Conservation (phyloP, 1,139 yeast genomes). For the Yamadazyma dendronema region DNA sequence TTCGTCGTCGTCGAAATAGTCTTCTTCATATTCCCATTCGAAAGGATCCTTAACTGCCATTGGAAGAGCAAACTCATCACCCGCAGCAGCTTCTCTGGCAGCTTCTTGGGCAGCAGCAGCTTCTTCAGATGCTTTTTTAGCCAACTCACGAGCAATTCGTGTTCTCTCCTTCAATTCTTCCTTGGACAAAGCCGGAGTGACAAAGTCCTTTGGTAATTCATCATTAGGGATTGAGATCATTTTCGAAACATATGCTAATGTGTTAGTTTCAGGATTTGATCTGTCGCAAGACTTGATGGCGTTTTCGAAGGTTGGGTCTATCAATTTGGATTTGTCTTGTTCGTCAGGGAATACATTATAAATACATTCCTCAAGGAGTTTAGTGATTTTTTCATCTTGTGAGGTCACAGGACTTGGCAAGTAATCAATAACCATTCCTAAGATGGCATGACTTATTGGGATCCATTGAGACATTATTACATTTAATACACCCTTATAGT, state of each 20-base stretch:
- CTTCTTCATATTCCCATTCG: conserved; percentile 49
- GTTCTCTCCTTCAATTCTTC: conserved; percentile 70
- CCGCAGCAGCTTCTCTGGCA: conserved; percentile 23
- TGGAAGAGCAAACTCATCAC: conserved; percentile 33
- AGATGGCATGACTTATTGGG: conserved; percentile 83
- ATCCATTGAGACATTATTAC: conserved; percentile 92
- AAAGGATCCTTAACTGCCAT: conserved; percentile 31
- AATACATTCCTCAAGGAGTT: conserved; percentile 53
- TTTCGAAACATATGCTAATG: conserved; percentile 85
- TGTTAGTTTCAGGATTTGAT: conserved; percentile 51
- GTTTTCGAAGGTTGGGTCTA: conserved; percentile 48
- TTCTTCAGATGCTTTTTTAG: conserved; percentile 66
- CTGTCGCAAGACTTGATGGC: conserved; percentile 64
- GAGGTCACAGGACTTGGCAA: conserved; percentile 82
- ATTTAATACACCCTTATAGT: conserved; percentile 59
- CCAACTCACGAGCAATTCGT: conserved; percentile 66
- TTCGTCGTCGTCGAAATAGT: conserved; percentile 43
- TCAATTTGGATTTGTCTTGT: conserved; percentile 22
- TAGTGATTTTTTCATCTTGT: conserved; percentile 68
- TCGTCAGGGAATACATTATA: conserved; percentile 45
- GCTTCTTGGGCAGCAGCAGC: conserved; percentile 32
- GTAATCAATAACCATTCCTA: conserved; percentile 80
- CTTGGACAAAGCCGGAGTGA: conserved; percentile 31
- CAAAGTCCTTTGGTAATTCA: conserved; percentile 65
- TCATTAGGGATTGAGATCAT: conserved; percentile 79